These are phyloP conservation scores for Phaeolepiota aurea DNA, from an alignment of 768 basidiomycete species.

Conservation along the genomic window DNA sequence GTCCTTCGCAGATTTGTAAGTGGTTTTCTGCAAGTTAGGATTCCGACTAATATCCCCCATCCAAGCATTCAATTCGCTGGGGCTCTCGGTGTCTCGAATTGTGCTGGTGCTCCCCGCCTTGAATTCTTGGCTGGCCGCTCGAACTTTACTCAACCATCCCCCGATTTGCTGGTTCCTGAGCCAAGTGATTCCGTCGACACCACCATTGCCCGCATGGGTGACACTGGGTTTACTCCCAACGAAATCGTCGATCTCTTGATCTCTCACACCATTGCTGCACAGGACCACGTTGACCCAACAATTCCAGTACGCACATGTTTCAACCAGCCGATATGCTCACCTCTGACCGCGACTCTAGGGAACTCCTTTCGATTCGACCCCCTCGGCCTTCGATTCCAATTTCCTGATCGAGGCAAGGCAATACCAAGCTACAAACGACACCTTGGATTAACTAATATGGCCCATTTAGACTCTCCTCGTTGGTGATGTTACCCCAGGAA, in stretches of 20 bases:
- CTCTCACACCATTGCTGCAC: conserved; percentile 16
- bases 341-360: conserved; percentile 10
- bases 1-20: conserved; percentile 26
- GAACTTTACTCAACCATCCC: conserved; percentile 5
- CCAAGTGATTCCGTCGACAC: conserved; percentile 11
- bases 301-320: conserved; percentile 10
- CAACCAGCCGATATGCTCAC: conserved; percentile 6
- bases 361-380: conserved; percentile 21
- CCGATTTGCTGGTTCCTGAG: conserved; percentile 13
- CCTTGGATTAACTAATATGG: too few relatives aligned
- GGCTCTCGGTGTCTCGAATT: conserved; percentile 23
- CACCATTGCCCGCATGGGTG: too few relatives aligned
- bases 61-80: conserved; percentile 28
- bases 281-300: conserved; percentile 24
- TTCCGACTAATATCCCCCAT: too few relatives aligned
- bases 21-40: not conserved
- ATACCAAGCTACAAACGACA: too few relatives aligned
- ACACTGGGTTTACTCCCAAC: not conserved
- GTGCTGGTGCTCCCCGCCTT: conserved; percentile 24
- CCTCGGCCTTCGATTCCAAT: conserved; percentile 20
- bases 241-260: conserved; percentile 4
- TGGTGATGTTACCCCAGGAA: not conserved
- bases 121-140: conserved; percentile 19
- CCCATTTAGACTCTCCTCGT: not conserved
- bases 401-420: conserved; percentile 22